phyloP scores from a whole-genome alignment of 1,139 yeast species.

The Pichia sp. region DNA sequence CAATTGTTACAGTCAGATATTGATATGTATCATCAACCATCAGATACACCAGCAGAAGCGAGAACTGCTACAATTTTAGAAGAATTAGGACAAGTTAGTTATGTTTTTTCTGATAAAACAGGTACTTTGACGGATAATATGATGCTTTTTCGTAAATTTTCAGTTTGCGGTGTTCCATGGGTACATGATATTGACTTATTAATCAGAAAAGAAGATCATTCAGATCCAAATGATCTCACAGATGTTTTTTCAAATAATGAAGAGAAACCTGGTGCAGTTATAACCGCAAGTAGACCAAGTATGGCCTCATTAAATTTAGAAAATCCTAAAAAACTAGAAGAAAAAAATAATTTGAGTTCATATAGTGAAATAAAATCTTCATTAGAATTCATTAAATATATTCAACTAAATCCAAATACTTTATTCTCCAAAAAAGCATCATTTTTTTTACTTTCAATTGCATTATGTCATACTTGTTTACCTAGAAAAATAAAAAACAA shows the following conservation, averaged over 20 bases:
- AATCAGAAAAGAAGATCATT: conserved; percentile 21
- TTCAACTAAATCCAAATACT: conserved; percentile 67
- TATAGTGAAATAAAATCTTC: conserved; percentile 38
- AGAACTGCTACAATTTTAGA: conserved; percentile 93
- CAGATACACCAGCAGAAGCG: conserved; percentile 90
- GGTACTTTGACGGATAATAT: conserved; percentile 92
- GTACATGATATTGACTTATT: conserved; percentile 63
- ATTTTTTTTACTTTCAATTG: conserved; percentile 73
- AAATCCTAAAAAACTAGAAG: neutral
- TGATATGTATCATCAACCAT: conserved; percentile 84
- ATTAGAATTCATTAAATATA: conserved; percentile 56
- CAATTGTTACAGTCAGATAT: conserved; percentile 78
- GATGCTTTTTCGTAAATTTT: conserved; percentile 80
- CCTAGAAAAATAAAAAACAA: conserved; percentile 43
- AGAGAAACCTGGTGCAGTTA: conserved; percentile 26
- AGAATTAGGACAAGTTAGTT: conserved; percentile 94
- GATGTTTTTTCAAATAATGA: conserved; percentile 12
- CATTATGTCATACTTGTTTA: conserved; percentile 84
- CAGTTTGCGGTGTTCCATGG: conserved; percentile 89
- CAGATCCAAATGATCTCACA: conserved; percentile 11
- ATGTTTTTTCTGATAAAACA: conserved; percentile 92
- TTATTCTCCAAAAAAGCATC: conserved; percentile 66
- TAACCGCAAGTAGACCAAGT: conserved; percentile 47
- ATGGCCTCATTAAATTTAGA: conserved; percentile 31
- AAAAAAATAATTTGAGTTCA: conserved; percentile 1